phyloP scores from a whole-genome alignment of 2,329 filamentous ascomycete species.

The Colletotrichum falcatum region DNA sequence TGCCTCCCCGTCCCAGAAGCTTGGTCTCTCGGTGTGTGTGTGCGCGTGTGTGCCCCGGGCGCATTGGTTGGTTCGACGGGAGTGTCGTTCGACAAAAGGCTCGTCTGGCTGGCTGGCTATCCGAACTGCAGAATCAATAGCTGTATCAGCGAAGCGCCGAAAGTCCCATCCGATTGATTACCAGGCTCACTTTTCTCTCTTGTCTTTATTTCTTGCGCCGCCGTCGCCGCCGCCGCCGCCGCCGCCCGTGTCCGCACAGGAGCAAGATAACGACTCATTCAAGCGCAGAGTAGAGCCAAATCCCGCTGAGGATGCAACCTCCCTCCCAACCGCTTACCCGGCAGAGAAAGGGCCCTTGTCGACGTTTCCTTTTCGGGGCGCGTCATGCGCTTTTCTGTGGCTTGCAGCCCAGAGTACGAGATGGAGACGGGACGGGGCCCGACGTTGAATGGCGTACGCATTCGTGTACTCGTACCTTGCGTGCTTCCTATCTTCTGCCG shows the following conservation, averaged over 20 bases:
- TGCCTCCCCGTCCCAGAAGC: neutral
- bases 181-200: no score
- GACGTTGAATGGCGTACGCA: neutral
- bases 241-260: neutral
- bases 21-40: neutral
- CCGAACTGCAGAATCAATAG: neutral
- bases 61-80: neutral
- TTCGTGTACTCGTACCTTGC: no score
- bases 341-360: neutral
- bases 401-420: neutral
- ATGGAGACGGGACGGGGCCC: no score
- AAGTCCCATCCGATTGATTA: neutral
- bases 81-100: no score
- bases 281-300: no score
- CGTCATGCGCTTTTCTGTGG: slow-evolving; percentile 20
- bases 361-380: slow-evolving; percentile 18
- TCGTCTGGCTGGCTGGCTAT: neutral
- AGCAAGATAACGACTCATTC: slow-evolving; percentile 10
- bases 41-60: neutral
- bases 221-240: no score
- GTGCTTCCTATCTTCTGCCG: slow-evolving; percentile 23
- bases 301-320: slow-evolving; percentile 2
- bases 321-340: slow-evolving; percentile 6
- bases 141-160: neutral
- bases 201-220: no score